Base-by-base conservation (phyloP, 371 early-diverging fungal species). In the Mortierella sp. region DNA sequence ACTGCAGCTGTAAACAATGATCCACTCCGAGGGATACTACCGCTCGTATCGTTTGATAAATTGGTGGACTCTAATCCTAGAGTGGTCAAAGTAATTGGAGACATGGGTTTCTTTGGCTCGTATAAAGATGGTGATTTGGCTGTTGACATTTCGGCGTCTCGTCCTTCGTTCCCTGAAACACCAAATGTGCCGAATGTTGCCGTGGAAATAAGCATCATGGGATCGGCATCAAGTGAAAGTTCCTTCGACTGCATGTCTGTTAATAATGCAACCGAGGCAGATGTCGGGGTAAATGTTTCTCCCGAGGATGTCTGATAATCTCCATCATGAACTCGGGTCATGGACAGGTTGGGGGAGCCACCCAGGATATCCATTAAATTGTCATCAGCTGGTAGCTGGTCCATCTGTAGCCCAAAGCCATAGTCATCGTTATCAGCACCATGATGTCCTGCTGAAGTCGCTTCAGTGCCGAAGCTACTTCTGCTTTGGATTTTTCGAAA, bases 81-180 rank as follows among this genome's bases (percentile, higher is more conserved):
- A 6, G 76, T 76, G 12, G 72, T 76, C 47, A 76, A 57, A 1
- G 76, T 76, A 54, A 76, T 67, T 5, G 76, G 76, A 4, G 66
- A 65, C 32, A 70, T 37, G 7, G 59, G 3, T 3, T 42, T 57
- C 35, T 34, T 54, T 26, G 26, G 31, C 70, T 62, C 49, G 32
- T 31, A 32, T 8, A 23, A 8, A 10, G 31, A 29, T 7, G 28
- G 45, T 3, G 49, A 26, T 35, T 55, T 55, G 23, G n/a, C 19
- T 0, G 49, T 29, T 8, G 8, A 17, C 40, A n/a, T 59, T 32
- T 34, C 35, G n/a, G n/a, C 19, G 34, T 49, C 23, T 23, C 13
- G 35, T 8, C 3, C 35, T 3, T 19, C 37, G 26, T 10, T 5
- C 4, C 34, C 26, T 26, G 66, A 51, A 4, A 31, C 13, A 4